Percentiles rank a stretch among this genome's conserved stretches.
phyloP scores from a whole-genome alignment of 1,284 basidiomycete species.

The Flammula alnicola region DNA sequence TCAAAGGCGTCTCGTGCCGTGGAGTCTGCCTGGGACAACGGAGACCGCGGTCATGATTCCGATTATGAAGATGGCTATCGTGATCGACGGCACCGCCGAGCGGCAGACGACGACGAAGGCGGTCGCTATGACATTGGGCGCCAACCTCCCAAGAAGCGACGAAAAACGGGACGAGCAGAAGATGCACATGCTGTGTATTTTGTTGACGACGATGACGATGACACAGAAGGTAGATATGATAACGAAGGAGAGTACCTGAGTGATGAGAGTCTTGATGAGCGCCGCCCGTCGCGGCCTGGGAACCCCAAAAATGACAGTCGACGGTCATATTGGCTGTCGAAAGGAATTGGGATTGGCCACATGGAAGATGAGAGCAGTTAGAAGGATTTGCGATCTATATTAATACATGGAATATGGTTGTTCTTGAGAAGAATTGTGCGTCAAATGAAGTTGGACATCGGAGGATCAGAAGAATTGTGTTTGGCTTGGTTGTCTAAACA shows the following conservation, averaged over 20 bases:
- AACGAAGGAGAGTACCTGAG: constrained; percentile 40
- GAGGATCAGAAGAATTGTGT: constrained; percentile 5
- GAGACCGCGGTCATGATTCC: constrained; percentile 13
- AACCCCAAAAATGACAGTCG: constrained; percentile 30
- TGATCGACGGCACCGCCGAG: constrained; percentile 16
- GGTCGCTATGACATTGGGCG: constrained; percentile 58
- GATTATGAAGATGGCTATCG: constrained; percentile 40
- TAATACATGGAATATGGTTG: neutral
- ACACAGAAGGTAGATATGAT: constrained; percentile 22
- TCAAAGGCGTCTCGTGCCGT: constrained; percentile 16
- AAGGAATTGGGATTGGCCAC: constrained; percentile 36
- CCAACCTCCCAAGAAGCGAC: constrained; percentile 53
- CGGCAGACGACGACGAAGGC: constrained; percentile 45
- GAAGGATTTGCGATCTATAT: neutral
- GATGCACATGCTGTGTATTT: constrained; percentile 53
- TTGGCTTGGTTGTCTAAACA: constrained; percentile 16
- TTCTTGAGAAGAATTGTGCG: neutral
- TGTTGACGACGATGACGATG: constrained; percentile 47
- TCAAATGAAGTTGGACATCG: neutral
- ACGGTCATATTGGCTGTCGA: constrained; percentile 53
- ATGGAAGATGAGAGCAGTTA: constrained; percentile 16
- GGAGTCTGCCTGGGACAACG: constrained; percentile 22
- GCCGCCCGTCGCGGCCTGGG: constrained; percentile 7
- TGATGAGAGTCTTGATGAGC: constrained; percentile 22
- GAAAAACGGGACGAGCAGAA: constrained; percentile 39